Conservation (phyloP, 2,329 filamentous ascomycete genomes). For the Colletotrichum theobromicola region DNA sequence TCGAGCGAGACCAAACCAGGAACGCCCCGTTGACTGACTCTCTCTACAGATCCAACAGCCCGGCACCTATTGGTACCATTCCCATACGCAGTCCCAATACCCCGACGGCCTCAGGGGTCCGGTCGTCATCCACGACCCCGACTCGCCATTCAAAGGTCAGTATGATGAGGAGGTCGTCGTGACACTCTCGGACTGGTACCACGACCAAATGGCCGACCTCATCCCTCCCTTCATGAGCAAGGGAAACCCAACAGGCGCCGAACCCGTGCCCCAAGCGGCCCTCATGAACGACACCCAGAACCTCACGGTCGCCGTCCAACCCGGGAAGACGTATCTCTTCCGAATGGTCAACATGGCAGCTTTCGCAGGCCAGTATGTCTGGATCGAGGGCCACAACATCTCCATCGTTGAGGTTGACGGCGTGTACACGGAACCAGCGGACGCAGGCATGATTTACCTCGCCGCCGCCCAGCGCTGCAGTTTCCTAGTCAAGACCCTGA, state of each 20-base stretch:
- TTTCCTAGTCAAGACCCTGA: conserved; percentile 67
- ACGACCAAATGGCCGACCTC: conserved; percentile 57
- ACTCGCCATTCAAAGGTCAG: conserved; percentile 59
- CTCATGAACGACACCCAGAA: conserved; percentile 75
- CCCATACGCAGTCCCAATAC: conserved; percentile 70
- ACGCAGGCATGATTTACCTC: conserved; percentile 69
- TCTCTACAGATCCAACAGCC: conserved; percentile 61
- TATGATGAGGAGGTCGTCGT: conserved; percentile 70
- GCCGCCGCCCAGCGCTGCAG: conserved; percentile 71
- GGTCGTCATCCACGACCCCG: conserved; percentile 67
- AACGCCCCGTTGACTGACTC: background rate
- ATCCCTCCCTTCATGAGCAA: conserved; percentile 56
- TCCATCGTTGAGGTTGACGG: conserved; percentile 77
- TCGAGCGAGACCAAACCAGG: background rate
- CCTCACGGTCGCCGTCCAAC: conserved; percentile 62
- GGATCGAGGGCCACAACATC: conserved; percentile 72
- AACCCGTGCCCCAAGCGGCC: conserved; percentile 71
- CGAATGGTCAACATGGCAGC: conserved; percentile 76
- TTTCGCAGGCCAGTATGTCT: conserved; percentile 70
- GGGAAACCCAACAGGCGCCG: conserved; percentile 60
- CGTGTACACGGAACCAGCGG: conserved; percentile 66
- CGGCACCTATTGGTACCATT: conserved; percentile 83
- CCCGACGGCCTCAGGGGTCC: conserved; percentile 72
- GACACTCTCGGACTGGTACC: conserved; percentile 75
- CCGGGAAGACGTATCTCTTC: conserved; percentile 75